Conservation (phyloP, 768 basidiomycete species). For the Favolaschia claudopus region DNA sequence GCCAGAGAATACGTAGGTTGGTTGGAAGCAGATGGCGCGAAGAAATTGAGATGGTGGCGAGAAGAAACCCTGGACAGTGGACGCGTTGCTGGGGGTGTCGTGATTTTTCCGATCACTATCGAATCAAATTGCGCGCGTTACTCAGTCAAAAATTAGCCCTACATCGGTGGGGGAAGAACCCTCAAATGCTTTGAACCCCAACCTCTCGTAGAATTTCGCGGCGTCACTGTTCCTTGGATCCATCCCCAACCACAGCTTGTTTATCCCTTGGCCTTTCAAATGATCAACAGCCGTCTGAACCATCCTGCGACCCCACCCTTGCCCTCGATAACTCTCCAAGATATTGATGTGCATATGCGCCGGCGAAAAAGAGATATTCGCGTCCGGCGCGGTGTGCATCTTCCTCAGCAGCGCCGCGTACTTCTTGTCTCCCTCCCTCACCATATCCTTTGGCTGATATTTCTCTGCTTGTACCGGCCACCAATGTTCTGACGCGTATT, state of each 20-base stretch:
- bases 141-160: constrained; percentile 60
- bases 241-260: constrained; percentile 72
- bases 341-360: constrained; percentile 84
- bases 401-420: constrained; percentile 52
- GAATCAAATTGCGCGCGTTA: background rate
- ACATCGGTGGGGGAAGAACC: constrained; percentile 58
- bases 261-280: constrained; percentile 57
- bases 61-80: background rate
- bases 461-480: constrained; percentile 67
- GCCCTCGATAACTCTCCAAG: constrained; percentile 67
- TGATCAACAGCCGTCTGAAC: constrained; percentile 61
- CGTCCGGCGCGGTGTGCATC: constrained; percentile 54
- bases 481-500: constrained; percentile 62
- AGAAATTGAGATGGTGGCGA: background rate
- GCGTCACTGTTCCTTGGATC: constrained; percentile 70
- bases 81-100: background rate
- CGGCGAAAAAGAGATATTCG: constrained; percentile 68
- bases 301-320: constrained; percentile 75
- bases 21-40: constrained; percentile 1
- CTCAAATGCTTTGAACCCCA: constrained; percentile 68
- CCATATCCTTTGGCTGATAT: constrained; percentile 50
- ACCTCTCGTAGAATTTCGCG: constrained; percentile 62
- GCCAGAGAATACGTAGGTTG: background rate
- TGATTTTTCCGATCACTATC: background rate
- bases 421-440: constrained; percentile 51